A percentile compares a stretch with the other conserved stretches of the same genome.
Conservation (phyloP, 768 basidiomycete genomes). For the Trametes villosa region DNA sequence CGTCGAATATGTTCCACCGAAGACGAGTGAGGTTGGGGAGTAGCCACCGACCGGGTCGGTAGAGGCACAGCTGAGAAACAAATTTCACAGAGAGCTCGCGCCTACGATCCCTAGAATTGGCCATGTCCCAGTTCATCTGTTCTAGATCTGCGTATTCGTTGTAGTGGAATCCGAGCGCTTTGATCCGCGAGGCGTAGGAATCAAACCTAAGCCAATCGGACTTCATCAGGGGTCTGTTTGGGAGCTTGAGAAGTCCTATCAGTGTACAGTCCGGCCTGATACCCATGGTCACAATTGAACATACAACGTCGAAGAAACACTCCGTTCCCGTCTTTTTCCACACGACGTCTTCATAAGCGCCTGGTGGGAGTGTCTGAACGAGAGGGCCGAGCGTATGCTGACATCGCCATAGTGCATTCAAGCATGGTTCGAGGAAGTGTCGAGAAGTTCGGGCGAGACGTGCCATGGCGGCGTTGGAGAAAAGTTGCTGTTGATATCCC, state of each 20-base stretch:
- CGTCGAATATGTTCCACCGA: constrained; percentile 1
- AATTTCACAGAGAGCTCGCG: neutral
- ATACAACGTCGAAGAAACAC: too few species aligned
- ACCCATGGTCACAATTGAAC: neutral
- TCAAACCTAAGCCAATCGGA: constrained; percentile 4
- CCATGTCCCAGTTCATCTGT: neutral
- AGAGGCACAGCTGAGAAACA: neutral
- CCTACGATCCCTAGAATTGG: neutral
- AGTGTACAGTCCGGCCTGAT: neutral
- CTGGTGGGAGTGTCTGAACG: neutral
- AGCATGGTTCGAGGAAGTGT: neutral
- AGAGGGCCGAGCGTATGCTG: neutral
- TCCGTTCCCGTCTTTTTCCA: neutral
- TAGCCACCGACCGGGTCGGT: neutral
- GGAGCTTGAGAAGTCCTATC: too few species aligned
- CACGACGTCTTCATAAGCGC: neutral
- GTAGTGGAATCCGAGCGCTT: neutral
- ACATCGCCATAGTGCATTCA: neutral
- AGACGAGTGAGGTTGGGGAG: constrained; percentile 1
- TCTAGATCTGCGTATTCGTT: neutral
- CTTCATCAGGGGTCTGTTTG: neutral
- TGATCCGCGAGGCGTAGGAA: neutral
- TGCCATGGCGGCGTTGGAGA: neutral
- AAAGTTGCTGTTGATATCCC: neutral
- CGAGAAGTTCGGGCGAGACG: neutral